phyloP scores from a whole-genome alignment of 441 rosid genomes.

The Populus trichocarpa region DNA sequence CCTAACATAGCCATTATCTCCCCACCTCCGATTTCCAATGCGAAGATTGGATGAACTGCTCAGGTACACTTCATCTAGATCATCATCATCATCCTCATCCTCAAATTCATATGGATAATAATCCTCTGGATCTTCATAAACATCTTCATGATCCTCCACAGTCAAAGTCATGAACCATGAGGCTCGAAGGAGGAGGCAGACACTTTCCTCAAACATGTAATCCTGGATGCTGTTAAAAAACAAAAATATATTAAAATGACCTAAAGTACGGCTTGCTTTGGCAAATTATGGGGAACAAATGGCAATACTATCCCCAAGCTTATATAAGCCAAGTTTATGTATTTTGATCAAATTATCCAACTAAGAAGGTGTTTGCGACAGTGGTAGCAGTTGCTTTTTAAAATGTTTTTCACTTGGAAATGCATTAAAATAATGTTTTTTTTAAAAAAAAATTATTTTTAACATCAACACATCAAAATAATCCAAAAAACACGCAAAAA shows the following conservation, averaged over 20 bases:
- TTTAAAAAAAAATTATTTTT: too few relatives aligned
- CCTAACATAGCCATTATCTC: constrained; percentile 84
- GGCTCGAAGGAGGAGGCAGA: constrained; percentile 84
- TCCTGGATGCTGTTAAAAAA: constrained; percentile 54
- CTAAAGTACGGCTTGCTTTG: not conserved
- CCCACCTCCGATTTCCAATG: constrained; percentile 88
- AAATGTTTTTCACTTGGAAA: too few relatives aligned
- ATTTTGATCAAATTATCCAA: not conserved
- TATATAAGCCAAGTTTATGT: not conserved
- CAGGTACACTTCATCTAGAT: constrained; percentile 56
- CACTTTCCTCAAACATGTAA: constrained; percentile 90
- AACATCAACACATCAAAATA: too few relatives aligned
- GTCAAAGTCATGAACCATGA: constrained; percentile 69
- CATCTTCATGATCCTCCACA: constrained; percentile 44
- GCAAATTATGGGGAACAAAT: not conserved
- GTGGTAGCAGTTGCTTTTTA: too few relatives aligned
- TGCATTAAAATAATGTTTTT: too few relatives aligned
- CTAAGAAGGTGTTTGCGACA: too few relatives aligned
- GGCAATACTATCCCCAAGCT: not conserved
- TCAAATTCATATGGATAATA: constrained; percentile 49
- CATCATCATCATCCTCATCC: constrained; percentile 62
- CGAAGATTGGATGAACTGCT: constrained; percentile 48
- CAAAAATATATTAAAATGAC: not conserved
- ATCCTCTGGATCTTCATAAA: constrained; percentile 37
- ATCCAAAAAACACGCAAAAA: too few relatives aligned